Evolutionary conservation across 306 rosid genomes (phyloP).

Genomic region (Biancaea sappan): DNA sequence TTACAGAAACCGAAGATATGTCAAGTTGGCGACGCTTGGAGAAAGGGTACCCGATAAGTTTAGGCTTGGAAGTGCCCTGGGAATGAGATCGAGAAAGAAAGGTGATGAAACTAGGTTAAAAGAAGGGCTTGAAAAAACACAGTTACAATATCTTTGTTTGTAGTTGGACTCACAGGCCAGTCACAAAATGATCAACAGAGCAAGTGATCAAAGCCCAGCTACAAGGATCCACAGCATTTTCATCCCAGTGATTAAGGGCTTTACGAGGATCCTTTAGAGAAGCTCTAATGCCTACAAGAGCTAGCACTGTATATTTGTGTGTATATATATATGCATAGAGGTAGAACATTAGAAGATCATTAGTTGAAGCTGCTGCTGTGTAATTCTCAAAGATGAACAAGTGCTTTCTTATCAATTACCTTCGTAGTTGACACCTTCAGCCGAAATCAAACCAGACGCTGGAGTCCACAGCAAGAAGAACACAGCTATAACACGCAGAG

Average conservation of each 20-base stretch:
- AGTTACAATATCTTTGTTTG: not conserved
- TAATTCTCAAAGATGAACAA: constrained; percentile 4
- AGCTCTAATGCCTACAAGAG: constrained; percentile 59
- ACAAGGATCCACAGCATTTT: constrained; percentile 90
- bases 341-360: not conserved
- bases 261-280: constrained; percentile 65
- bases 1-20: constrained; percentile 75
- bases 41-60: constrained; percentile 80
- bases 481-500: constrained; percentile 41
- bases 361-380: too few relatives aligned
- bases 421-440: constrained; percentile 90
- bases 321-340: not conserved
- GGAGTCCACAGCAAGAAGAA: constrained; percentile 56
- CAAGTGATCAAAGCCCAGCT: constrained; percentile 89
- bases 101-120: constrained; percentile 8
- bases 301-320: constrained; percentile 56
- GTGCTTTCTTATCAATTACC: constrained; percentile 47
- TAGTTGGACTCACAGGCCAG: constrained; percentile 61
- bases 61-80: constrained; percentile 86
- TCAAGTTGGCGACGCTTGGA: constrained; percentile 81
- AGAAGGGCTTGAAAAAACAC: not conserved
- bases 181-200: constrained; percentile 66
- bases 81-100: not conserved
- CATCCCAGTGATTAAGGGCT: constrained; percentile 75
- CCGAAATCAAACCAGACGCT: constrained; percentile 59